Percentiles rank a stretch among this genome's conserved stretches.
Evolutionary conservation across 169 alveolate species (phyloP).

Genomic region (Eimeria sp.): DNA sequence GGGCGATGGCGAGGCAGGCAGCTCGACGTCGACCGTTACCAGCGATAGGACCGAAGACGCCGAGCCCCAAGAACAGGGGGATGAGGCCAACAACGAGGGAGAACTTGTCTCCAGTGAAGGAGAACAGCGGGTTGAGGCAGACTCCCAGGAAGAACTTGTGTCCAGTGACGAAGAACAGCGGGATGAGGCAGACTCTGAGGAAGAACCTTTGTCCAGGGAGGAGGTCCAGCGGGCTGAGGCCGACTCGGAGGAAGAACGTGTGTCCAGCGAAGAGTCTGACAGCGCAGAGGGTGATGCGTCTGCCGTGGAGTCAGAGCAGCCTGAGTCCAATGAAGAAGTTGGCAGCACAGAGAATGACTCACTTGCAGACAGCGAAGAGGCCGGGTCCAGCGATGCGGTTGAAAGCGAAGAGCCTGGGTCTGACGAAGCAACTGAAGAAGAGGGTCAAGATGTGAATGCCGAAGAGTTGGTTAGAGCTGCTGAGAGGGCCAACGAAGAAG

Average conservation of each 20-base stretch:
- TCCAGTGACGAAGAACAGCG: background rate
- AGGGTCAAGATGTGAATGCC: background rate
- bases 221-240: background rate
- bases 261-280: background rate
- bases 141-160: no score
- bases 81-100: no score
- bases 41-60: no score
- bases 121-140: background rate
- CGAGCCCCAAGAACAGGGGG: slow-evolving; percentile 22
- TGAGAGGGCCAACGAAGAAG: slow-evolving; percentile 20
- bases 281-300: background rate
- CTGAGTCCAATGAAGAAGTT: background rate
- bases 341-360: background rate
- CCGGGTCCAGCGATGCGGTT: no score
- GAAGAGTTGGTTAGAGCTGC: background rate
- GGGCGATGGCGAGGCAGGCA: background rate
- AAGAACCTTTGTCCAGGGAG: no score
- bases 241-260: background rate
- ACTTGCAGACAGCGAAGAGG: background rate
- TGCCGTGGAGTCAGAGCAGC: background rate
- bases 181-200: background rate
- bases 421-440: no score
- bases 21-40: background rate
- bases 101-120: no score
- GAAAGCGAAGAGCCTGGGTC: no score